Evolutionary conservation across 2,329 filamentous ascomycete species (phyloP).

Genomic region (Claviceps pusilla): DNA sequence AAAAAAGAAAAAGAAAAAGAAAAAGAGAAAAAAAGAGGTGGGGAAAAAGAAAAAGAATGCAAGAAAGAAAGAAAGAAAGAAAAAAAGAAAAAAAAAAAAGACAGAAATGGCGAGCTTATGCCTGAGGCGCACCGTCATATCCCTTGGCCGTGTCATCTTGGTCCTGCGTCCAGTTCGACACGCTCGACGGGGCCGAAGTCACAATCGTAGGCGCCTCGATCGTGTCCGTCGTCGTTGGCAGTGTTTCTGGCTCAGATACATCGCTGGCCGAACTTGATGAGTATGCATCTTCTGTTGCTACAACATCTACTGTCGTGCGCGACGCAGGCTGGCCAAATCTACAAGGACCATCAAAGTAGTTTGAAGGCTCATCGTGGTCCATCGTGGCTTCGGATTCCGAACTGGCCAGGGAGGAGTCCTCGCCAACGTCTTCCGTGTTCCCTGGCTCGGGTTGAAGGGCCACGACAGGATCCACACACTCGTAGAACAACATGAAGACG

Average conservation of each 20-base stretch:
- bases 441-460: slow-evolving; percentile 24
- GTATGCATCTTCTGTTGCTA: background rate
- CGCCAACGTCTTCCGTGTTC: slow-evolving; percentile 9
- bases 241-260: background rate
- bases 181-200: background rate
- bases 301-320: background rate
- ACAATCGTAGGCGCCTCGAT: background rate
- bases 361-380: background rate
- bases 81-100: background rate
- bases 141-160: background rate
- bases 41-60: background rate
- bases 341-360: background rate
- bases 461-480: slow-evolving; percentile 45
- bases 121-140: background rate
- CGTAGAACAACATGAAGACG: slow-evolving; percentile 97
- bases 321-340: background rate
- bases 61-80: background rate
- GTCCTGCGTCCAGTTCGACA: slow-evolving; percentile 2
- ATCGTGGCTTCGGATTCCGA: background rate
- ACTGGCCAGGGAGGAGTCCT: background rate
- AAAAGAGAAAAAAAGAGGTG: no score
- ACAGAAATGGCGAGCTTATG: background rate
- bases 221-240: background rate
- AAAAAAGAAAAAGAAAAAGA: background rate
- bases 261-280: slow-evolving; percentile 3